A percentile compares a stretch with the other conserved stretches of the same genome.
Evolutionary conservation across 805 yeast species (phyloP).

Genomic region (Cyberlindnera veronae): DNA sequence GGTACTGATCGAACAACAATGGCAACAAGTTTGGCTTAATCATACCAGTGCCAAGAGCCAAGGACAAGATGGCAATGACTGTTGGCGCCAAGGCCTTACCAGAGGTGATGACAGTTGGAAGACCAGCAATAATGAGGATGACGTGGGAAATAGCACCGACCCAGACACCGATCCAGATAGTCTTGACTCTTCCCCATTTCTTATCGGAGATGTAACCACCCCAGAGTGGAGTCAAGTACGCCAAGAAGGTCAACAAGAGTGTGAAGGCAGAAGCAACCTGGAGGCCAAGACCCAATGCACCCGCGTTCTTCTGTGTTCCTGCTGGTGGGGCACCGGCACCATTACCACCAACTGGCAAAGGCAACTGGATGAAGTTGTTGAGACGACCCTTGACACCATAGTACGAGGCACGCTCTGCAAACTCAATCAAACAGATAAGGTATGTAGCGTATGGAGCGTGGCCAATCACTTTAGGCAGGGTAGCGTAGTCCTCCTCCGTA

Average conservation of each 20-base stretch:
- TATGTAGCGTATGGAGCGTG: conserved; percentile 46
- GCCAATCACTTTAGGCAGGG: conserved; percentile 40
- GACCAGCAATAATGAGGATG: conserved; percentile 63
- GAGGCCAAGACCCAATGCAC: conserved; percentile 58
- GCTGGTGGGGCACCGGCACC: conserved; percentile 29
- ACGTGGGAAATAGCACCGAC: conserved; percentile 61
- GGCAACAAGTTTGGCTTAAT: conserved; percentile 71
- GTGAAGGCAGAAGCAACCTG: conserved; percentile 70
- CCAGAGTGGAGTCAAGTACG: conserved; percentile 73
- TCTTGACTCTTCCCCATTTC: conserved; percentile 66
- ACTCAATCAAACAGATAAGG: conserved; percentile 63
- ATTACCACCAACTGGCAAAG: conserved; percentile 37
- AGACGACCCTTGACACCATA: conserved; percentile 76
- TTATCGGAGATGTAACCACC: conserved; percentile 79
- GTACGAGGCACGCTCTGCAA: conserved; percentile 78
- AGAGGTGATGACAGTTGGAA: conserved; percentile 48
- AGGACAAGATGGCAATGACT: conserved; percentile 37
- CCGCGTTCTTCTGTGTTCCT: conserved; percentile 31
- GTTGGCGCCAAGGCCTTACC: conserved; percentile 64
- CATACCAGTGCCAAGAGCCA: conserved; percentile 80
- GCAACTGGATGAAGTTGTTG: conserved; percentile 72
- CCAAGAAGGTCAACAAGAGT: conserved; percentile 77
- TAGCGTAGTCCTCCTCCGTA: conserved; percentile 42
- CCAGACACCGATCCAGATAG: conserved; percentile 58
- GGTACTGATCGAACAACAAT: conserved; percentile 72